Evolutionary conservation across 2,329 filamentous ascomycete species (phyloP).

Genomic region (Sporothrix dimorphospora): DNA sequence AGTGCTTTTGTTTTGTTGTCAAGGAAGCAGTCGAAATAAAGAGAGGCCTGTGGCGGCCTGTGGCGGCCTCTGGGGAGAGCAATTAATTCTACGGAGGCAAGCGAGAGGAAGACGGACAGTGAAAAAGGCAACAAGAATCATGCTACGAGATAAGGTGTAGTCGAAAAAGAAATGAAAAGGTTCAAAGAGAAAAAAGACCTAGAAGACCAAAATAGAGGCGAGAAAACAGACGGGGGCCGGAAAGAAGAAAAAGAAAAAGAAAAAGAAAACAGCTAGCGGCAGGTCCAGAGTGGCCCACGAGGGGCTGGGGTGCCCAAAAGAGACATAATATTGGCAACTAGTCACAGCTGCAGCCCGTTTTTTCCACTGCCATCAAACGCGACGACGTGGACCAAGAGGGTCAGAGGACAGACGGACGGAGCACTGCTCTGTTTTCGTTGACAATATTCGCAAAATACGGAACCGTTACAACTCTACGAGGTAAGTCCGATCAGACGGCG

Average conservation of each 20-base stretch:
- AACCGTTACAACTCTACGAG: background rate
- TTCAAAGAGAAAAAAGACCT: background rate
- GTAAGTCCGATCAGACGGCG: too few relatives aligned
- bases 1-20: background rate
- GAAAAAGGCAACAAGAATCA: background rate
- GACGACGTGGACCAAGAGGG: background rate
- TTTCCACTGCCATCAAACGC: background rate
- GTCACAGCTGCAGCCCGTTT: background rate
- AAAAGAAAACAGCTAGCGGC: background rate
- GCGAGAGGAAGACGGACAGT: background rate
- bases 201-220: background rate
- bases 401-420: background rate
- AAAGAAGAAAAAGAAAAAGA: background rate
- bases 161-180: background rate
- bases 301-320: slow-evolving; percentile 16
- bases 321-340: slow-evolving; percentile 20
- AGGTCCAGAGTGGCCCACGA: background rate
- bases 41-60: background rate
- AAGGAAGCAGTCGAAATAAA: background rate
- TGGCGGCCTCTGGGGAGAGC: background rate
- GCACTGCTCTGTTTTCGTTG: background rate
- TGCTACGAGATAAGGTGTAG: background rate
- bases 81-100: background rate
- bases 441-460: background rate
- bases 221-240: background rate